Evolutionary conservation across 768 basidiomycete genomes (phyloP), one percentile per base, ranked within the genome.

Genomic region (Lactarius evosmus): DNA sequence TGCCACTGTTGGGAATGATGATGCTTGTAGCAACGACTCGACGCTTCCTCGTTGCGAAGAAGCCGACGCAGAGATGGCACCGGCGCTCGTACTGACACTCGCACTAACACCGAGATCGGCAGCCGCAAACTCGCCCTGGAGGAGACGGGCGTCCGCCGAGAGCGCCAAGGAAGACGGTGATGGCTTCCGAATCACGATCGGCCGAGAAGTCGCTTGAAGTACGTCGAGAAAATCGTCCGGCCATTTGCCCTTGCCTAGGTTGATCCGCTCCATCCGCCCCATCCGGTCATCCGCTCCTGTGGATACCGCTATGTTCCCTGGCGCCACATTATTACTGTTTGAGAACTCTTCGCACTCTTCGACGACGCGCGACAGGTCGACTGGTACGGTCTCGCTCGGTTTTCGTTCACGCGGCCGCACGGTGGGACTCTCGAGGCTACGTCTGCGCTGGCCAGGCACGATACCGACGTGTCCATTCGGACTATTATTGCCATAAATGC

Each of bases 191-290:
- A 62, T 66, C 25, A 51, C 51, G 52, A 66, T 66, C 51, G 65
- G 61, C 3, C 56, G 56, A 52, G 65, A 55, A 40, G 62, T 16
- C 50, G 74, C 63, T 59, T 79, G 78, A 65, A 88, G 82, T 32
- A 78, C 84, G 67, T 85, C 84, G 60, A 91, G 72, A 72, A 91
- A 89, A 73, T 91, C 89, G 74, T 91, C 88, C 0, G 91, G 88
- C 88, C 88, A 91, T 73, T 88, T 90, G 62, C 87, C 89, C 72
- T 91, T 89, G 36, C 85, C 84, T 36, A 91, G 82, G 60, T 85
- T 80, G 66, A 90, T 78, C 27, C 77, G 69, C 76, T 66, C 72
- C 69, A 63, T 66, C 50, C 74, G 70, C 36, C 70, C 70, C 67
- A 75, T 77, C 60, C 75, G 77, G 52, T 67, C 70, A 70, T 65